Percentiles rank a stretch among this genome's conserved stretches.
phyloP scores from a whole-genome alignment of 2,329 filamentous ascomycete species.

The Epichloe bromicola region DNA sequence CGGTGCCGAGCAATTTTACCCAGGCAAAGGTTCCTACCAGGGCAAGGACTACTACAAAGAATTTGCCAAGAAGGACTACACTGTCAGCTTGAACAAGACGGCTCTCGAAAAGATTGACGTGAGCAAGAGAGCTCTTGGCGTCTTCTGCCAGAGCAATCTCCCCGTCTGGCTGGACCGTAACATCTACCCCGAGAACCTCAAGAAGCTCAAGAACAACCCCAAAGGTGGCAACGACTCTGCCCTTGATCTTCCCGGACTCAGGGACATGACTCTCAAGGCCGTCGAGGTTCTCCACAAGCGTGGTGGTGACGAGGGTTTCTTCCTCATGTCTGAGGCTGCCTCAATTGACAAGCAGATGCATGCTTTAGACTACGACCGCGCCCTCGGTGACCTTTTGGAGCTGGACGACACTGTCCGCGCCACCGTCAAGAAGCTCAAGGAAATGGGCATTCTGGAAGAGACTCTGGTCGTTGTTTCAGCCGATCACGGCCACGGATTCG shows the following conservation, averaged over 20 bases:
- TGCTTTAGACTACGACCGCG: conserved; percentile 69
- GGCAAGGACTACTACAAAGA: conserved; percentile 68
- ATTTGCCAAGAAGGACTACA: conserved; percentile 61
- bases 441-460: conserved; percentile 54
- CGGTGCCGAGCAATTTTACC: conserved; percentile 69
- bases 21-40: conserved; percentile 49
- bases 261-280: conserved; percentile 83
- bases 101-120: conserved; percentile 45
- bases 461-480: conserved; percentile 71
- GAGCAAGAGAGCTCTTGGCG: conserved; percentile 54
- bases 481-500: conserved; percentile 85
- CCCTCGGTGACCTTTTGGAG: conserved; percentile 73
- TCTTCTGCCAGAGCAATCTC: conserved; percentile 64
- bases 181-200: conserved; percentile 60
- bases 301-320: conserved; percentile 60
- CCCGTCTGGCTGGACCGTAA: conserved; percentile 82
- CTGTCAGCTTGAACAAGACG: conserved; percentile 61
- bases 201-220: conserved; percentile 53
- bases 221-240: conserved; percentile 51
- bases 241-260: conserved; percentile 66
- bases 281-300: conserved; percentile 62
- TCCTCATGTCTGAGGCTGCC: conserved; percentile 78
- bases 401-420: conserved; percentile 72
- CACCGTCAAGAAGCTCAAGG: conserved; percentile 56
- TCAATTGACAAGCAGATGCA: conserved; percentile 90